These are phyloP conservation scores for Guyanaporus albipodus DNA, from an alignment of 768 basidiomycete genomes.

Conservation along the genomic window DNA sequence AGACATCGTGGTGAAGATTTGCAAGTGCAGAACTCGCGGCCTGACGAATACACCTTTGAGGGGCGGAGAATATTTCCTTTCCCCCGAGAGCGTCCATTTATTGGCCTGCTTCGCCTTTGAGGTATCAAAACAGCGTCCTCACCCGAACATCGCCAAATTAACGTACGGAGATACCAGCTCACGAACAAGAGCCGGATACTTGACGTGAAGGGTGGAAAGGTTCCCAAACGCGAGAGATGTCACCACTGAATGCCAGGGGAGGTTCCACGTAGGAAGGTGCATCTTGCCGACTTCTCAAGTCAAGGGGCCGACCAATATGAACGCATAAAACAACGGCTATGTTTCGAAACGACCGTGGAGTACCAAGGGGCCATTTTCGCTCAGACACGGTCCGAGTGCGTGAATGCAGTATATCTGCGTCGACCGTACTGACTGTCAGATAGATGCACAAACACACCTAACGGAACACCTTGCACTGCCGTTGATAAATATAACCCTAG, in stretches of 20 bases:
- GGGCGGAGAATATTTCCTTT: neutral
- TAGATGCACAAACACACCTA: no score
- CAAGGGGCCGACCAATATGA: neutral
- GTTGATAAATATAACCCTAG: no score
- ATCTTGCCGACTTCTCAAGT: neutral
- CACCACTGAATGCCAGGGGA: neutral
- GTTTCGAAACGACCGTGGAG: neutral
- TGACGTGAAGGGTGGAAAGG: neutral
- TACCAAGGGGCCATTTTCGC: neutral
- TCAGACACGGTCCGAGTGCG: neutral
- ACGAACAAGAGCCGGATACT: neutral
- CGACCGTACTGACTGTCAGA: no score
- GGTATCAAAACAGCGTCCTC: neutral
- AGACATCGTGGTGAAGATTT: conserved; percentile 7
- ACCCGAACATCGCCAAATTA: neutral
- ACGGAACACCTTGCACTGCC: no score
- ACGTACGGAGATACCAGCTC: neutral
- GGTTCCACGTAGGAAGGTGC: neutral
- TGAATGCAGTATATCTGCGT: neutral
- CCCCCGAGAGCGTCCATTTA: neutral
- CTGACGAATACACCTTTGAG: neutral
- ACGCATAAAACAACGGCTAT: neutral
- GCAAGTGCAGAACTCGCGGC: neutral
- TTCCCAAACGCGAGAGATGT: neutral
- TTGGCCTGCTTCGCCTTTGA: neutral